Conservation (phyloP, 1,139 yeast genomes). For the Ashbya aceris region DNA sequence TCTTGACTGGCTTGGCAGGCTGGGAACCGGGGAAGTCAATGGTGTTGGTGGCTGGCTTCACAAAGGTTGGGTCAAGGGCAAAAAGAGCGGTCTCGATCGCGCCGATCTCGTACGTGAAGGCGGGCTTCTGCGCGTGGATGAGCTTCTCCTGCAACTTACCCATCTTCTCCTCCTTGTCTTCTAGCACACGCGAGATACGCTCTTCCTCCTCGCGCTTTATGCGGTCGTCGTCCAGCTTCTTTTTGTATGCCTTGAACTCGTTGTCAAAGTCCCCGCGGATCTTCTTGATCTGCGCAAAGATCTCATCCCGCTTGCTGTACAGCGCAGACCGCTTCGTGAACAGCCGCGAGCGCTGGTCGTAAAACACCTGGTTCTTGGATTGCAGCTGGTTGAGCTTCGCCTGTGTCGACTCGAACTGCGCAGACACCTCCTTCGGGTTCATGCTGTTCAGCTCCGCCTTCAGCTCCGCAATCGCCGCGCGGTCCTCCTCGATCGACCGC, state of each 20-base stretch:
- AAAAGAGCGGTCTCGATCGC: constrained; percentile 62
- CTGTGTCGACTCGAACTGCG: constrained; percentile 46
- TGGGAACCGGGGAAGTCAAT: constrained; percentile 30
- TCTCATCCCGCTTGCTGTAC: constrained; percentile 60
- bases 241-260: constrained; percentile 62
- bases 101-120: constrained; percentile 67
- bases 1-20: constrained; percentile 31
- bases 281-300: constrained; percentile 53
- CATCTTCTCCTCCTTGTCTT: constrained; percentile 53
- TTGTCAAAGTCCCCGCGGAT: constrained; percentile 61
- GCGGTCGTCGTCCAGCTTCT: constrained; percentile 59
- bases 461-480: constrained; percentile 64
- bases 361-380: constrained; percentile 52
- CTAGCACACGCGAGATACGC: constrained; percentile 44
- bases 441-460: constrained; percentile 56
- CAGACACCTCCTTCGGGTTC: constrained; percentile 54
- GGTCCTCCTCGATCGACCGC: constrained; percentile 71
- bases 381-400: constrained; percentile 53
- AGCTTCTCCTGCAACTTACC: constrained; percentile 59
- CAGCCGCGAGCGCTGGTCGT: constrained; percentile 56
- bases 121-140: constrained; percentile 70
- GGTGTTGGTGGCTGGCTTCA: constrained; percentile 39
- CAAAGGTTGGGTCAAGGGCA: constrained; percentile 73
- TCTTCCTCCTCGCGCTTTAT: constrained; percentile 64
- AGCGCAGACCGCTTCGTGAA: constrained; percentile 60